Evolutionary conservation across 73 alveolate species (phyloP), one percentile per base, ranked within the genome.

Genomic region (Paramecium pentaurelia): DNA sequence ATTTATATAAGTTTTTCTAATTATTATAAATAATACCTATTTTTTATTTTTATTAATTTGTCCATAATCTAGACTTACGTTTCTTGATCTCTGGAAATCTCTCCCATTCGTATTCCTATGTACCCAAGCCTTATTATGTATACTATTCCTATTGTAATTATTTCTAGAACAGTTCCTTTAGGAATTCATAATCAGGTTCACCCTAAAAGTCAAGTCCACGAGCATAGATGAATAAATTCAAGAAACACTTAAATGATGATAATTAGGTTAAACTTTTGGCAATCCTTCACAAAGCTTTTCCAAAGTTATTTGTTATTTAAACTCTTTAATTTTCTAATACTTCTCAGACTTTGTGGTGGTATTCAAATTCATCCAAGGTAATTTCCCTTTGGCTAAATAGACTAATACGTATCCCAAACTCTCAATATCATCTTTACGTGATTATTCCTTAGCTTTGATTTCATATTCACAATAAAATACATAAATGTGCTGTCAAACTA

Each of bases 401-500:
- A 95, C 64, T 16, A 95, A 88, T n/a, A 94, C 90, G 85, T 86
- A 92, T 9, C 95, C 96, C 25, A 95, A 49, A 20, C 97, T 88
- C 71, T 95, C 98, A 6, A 95, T 58, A 70, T 95, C 98, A 88
- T 95, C 98, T 44, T 96, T 94, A 88, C 98, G 83, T 27, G 96
- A 59, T 89, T 94, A 84, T 71, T 94, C 98, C 71, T 45, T 42
- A 87, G n/a, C 47, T 28, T 4, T 59, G 8, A 58, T 59, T 58
- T 36, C 70, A 54, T 30, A 58, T 20, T 10, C 47, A 54, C 3
- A 22, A 38, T 44, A 42, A 40, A 4, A 60, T 70, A 94, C 98
- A 98, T 45, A 97, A 85, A 96, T 97, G 99, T 16, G 99, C 95
- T 93, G 96, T 97, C 34, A 97, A 93, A 51, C 99, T 97, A 44